Base-by-base conservation (phyloP, 2,329 filamentous ascomycete species). In the Aspergillus luchuensis region DNA sequence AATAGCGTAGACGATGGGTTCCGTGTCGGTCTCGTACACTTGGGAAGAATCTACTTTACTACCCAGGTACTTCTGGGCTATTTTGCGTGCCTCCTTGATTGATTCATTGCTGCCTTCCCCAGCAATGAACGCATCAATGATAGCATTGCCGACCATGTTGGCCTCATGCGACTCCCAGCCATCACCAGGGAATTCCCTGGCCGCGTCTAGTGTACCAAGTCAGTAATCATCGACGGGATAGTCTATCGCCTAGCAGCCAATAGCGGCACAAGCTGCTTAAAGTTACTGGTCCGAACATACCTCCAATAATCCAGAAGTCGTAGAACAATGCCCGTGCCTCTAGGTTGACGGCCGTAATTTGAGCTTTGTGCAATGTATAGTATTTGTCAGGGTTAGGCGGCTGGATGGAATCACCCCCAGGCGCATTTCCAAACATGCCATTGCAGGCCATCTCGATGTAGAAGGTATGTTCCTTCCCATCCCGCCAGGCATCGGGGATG, bases 371-470 rank as follows among this genome's bases (percentile, higher is more conserved):
- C 57, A 99, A 84, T 59, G 83, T 84, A 75, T 90, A 99, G 73
- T 90, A 91, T 69, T 85, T 90, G 80, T 97, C 87, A n/a, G 91
- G 90, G 61, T 90, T 83, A 0, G 95, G 95, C 13, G 95, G 92
- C 74, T 96, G 91, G 67, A 97, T 98, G 33, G 84, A 87, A 74
- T 96, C 91, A 25, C 91, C 92, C 19, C 89, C 89, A 0, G 89
- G 84, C 0, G 92, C 90, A 74, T 97, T 97, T 68, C 95, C 95
- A 79, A 98, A 98, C 93, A 98, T 98, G 76, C 89, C 89, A 76
- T 99, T 99, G 79, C 95, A 98, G 19, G 95, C 95, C 91, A 98
- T 97, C 80, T 99, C 95, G 66, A 99, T 89, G 76, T 97, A 99
- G 70, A 99, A 91, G 17, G 84, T 87, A 75, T 98, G 93, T 70